Evolutionary conservation across 202 grass and related monocot genomes (phyloP), one percentile per base, ranked within the genome.

Genomic region (Carex sylvatica): DNA sequence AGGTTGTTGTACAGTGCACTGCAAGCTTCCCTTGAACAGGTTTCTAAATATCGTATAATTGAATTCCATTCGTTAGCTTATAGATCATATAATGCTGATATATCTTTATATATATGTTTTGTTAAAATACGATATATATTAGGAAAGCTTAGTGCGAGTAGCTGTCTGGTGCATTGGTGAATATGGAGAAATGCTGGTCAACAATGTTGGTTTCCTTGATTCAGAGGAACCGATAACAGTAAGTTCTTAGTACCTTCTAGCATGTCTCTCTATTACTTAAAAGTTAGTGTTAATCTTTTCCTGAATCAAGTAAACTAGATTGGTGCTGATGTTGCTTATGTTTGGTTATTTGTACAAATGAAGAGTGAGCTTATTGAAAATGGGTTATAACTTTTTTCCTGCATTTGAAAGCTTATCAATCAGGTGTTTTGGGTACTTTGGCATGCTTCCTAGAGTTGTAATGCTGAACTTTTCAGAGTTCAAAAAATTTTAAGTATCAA

Each of bases 171-270:
- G 93, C 86, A 93, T 96, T 84, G 96, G 96, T 82, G 96, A 99
- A 84, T 99, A 96, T 61, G 96, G 96, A 47, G 96, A 99, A 87
- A 99, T 99, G 96, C 83, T 99, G 83, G 96, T 99, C 52, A 96
- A 89, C 83, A 96, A 96, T 87, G 80, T 93, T 79, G 89, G 85
- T 59, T 86, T 86, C 70, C 87, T 99, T 60, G 88, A 92, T 49
- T 71, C 86, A 31, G 96, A 99, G 70, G 96, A 99, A 83, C 91
- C 89, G 6, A 88, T 96, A 71, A 96, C 88, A 56, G 96, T 99
- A 80, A 93, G 96, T 89, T 73, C 16, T 75, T 60, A 65, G 28
- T 84, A 81, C 35, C 70, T 61, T 49, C 61, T 78, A n/a, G 36
- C 56, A 69, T 30, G 9, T 52, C 65, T 83, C 65, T 38, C 75